These are phyloP conservation scores for Colletotrichum sp. DNA, from an alignment of 2,329 filamentous ascomycete species.

Conservation along the genomic window DNA sequence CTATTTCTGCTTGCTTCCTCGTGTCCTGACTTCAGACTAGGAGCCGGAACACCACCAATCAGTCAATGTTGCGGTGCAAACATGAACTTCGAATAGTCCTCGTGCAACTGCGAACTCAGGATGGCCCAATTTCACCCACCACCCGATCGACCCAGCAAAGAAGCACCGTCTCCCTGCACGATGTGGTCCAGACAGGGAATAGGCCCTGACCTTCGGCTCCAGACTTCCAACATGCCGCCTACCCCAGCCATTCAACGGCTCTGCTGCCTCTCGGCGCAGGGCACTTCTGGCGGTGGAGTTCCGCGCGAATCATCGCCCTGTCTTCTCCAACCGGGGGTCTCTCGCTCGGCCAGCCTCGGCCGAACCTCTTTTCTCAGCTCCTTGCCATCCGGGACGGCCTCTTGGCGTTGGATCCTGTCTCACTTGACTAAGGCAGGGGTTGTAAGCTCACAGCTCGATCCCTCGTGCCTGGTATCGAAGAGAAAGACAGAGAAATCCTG, in stretches of 20 bases:
- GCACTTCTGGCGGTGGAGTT: not conserved
- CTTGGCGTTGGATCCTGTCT: not conserved
- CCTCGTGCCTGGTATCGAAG: not conserved
- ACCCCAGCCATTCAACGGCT: not conserved
- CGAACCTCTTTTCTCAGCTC: not conserved
- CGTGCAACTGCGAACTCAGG: not conserved
- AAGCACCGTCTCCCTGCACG: not conserved
- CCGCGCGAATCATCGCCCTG: constrained; percentile 19
- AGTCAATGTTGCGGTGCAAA: not conserved
- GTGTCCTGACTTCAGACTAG: too few species aligned
- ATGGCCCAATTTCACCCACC: not conserved
- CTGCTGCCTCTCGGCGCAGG: not conserved
- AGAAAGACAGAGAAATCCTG: not conserved
- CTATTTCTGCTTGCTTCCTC: not conserved
- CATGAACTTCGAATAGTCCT: too few species aligned
- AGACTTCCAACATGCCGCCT: not conserved
- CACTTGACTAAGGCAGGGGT: not conserved
- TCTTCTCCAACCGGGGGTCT: constrained; percentile 8
- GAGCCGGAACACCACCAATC: not conserved
- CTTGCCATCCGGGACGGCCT: not conserved
- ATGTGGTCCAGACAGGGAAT: not conserved
- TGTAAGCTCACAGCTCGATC: not conserved
- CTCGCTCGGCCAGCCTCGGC: constrained; percentile 14
- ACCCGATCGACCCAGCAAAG: not conserved
- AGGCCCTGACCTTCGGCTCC: constrained; percentile 2